Evolutionary conservation across 2,329 filamentous ascomycete species (phyloP).

Genomic region (Curvularia eragrostidis): DNA sequence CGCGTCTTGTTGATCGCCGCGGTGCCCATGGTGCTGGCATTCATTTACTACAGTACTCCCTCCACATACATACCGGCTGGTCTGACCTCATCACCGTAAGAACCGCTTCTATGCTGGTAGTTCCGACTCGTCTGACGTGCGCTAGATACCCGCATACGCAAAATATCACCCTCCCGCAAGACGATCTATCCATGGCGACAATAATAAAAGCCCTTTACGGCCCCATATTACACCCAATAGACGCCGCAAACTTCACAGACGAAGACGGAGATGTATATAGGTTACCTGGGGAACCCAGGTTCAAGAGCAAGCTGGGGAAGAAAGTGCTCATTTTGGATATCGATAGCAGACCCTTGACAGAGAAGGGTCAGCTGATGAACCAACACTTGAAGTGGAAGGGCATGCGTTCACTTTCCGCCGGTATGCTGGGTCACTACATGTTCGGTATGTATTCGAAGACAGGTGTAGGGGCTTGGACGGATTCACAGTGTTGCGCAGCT

Average conservation of each 20-base stretch:
- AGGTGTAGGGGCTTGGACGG: background rate
- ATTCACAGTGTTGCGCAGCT: background rate
- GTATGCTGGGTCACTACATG: conserved; percentile 51
- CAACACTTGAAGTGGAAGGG: conserved; percentile 47
- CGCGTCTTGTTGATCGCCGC: conserved; percentile 41
- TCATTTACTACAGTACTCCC: conserved; percentile 42
- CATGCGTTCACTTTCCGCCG: conserved; percentile 47
- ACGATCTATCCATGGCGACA: conserved; percentile 45
- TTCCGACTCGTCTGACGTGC: conserved; percentile 8
- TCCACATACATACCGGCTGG: conserved; percentile 31
- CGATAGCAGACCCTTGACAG: conserved; percentile 46
- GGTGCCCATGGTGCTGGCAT: conserved; percentile 39
- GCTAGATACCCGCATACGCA: conserved; percentile 34
- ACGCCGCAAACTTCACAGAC: conserved; percentile 48
- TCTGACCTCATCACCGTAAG: conserved; percentile 34
- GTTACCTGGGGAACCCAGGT: conserved; percentile 40
- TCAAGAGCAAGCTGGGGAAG: conserved; percentile 47
- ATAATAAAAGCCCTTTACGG: conserved; percentile 49
- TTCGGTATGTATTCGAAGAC: conserved; percentile 33
- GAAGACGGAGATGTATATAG: conserved; percentile 46
- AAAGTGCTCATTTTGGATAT: conserved; percentile 49
- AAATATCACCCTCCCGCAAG: conserved; percentile 34
- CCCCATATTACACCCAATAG: conserved; percentile 46
- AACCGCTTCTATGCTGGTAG: background rate
- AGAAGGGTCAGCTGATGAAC: conserved; percentile 47